Conservation (phyloP, 2,329 filamentous ascomycete genomes). For the Pezicula neosporulosa region DNA sequence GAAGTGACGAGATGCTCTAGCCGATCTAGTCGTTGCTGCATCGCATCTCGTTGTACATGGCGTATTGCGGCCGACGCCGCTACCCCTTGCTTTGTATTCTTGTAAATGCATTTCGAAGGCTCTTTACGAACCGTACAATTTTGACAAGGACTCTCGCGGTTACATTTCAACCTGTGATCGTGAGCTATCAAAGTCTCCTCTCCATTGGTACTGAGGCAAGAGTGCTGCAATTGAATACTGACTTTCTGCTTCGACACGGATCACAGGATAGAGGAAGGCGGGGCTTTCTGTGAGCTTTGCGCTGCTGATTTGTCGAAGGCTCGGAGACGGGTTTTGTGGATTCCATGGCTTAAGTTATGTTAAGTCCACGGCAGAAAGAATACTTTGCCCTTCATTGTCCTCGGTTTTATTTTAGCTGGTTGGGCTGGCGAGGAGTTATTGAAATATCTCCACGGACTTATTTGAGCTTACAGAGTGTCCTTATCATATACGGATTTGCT, state of each 20-base stretch:
- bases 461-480: too few relatives aligned
- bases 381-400: too few relatives aligned
- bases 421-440: too few relatives aligned
- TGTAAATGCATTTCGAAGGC: constrained; percentile 73
- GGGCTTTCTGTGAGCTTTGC: too few relatives aligned
- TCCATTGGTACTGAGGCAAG: background rate
- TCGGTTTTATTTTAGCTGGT: too few relatives aligned
- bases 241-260: background rate
- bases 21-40: constrained; percentile 42
- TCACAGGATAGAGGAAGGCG: too few relatives aligned
- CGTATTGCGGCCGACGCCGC: constrained; percentile 51
- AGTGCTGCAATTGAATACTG: background rate
- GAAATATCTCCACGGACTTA: too few relatives aligned
- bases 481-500: too few relatives aligned
- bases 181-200: background rate
- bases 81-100: constrained; percentile 58
- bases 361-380: too few relatives aligned
- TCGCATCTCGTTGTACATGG: constrained; percentile 85
- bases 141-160: constrained; percentile 82
- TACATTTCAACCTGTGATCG: constrained; percentile 73
- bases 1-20: constrained; percentile 35
- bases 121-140: constrained; percentile 88
- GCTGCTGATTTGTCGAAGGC: too few relatives aligned
- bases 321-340: too few relatives aligned
- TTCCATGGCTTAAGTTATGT: too few relatives aligned